These are phyloP conservation scores for Alternaria novae-zelandiae DNA, from an alignment of 2,329 filamentous ascomycete genomes.

Conservation along the genomic window DNA sequence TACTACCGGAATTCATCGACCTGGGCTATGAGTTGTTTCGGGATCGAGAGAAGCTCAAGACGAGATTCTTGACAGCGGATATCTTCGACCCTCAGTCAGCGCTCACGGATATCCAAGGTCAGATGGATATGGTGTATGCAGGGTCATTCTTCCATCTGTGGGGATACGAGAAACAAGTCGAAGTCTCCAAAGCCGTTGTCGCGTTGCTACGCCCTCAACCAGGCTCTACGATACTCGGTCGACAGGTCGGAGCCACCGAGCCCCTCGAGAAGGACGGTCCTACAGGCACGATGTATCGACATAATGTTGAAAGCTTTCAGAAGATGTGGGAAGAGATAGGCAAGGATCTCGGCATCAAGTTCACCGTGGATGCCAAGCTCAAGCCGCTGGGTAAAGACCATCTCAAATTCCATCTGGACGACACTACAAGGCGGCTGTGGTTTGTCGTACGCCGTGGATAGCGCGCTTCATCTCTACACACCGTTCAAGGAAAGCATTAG, in stretches of 20 bases:
- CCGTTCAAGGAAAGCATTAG: not conserved
- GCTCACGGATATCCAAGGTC: conserved; percentile 31
- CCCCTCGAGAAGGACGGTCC: conserved; percentile 24
- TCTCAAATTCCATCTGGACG: conserved; percentile 14
- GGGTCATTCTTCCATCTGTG: conserved; percentile 54
- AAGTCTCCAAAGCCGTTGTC: conserved; percentile 42
- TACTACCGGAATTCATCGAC: conserved; percentile 56
- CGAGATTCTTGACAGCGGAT: conserved; percentile 60
- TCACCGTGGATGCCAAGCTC: conserved; percentile 27
- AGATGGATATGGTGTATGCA: conserved; percentile 50
- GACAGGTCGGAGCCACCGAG: conserved; percentile 54
- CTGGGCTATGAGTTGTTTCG: conserved; percentile 56
- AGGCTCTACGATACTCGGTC: conserved; percentile 59
- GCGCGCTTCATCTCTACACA: not conserved
- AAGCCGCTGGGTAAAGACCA: conserved; percentile 11
- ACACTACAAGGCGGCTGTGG: conserved; percentile 23
- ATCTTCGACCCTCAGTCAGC: conserved; percentile 48
- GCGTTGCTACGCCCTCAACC: conserved; percentile 46
- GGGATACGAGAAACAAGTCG: conserved; percentile 41
- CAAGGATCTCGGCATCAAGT: conserved; percentile 34
- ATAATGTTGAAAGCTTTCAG: conserved; percentile 44
- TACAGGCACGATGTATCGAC: conserved; percentile 34
- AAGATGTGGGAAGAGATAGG: conserved; percentile 51
- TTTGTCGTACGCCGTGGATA: conserved; percentile 33
- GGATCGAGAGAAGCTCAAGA: conserved; percentile 50